Evolutionary conservation across 2,329 filamentous ascomycete genomes (phyloP), one percentile per base, ranked within the genome.

Genomic region (Colletotrichum theobromicola): DNA sequence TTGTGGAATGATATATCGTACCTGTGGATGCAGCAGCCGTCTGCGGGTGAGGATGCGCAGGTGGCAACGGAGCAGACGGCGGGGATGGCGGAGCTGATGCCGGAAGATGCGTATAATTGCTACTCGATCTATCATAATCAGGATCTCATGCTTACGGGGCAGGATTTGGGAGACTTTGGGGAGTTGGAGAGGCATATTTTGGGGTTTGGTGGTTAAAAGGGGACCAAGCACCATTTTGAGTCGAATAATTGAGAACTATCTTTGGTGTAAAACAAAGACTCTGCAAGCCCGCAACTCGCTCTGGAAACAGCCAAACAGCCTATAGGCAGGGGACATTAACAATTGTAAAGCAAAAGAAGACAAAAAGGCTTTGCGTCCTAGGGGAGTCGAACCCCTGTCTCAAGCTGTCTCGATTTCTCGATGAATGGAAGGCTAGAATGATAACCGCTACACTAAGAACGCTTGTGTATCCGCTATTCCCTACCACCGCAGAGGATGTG

Each of bases 1-100:
- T n/a, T 74, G 24, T 74, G 71, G 67, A 74, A 74, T 18, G 71
- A 71, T 30, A 74, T 74, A 5, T 74, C 71, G 30, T 74, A 74
- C 18, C 24, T 74, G 28, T 74, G 71, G 71, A 46, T 70, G 67
- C 61, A 61, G 67, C 61, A 61, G 35, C 60, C 60, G 12, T 9
- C 60, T 10, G 37, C 7, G 5, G 21, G 13, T 4, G 66, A 70
- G 6, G 70, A 64, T 12, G 28, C 21, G 2, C 34, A 50, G 16
- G 18, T 50, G 10, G 13, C n/a, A n/a, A n/a, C 55, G 9, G 67
- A 37, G 24, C 58, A 35, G 21, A 8, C 70, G 21, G 30, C 58
- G 13, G 67, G 71, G 16, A 55, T 57, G 32, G 13, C 42, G 4
- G 61, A 71, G 3, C 8, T 71, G n/a, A 5, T 74, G 61, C 67